Percentiles rank a stretch among this genome's conserved stretches.
Conservation (phyloP, 1,284 basidiomycete species). For the Mrakiaceae sp. region DNA sequence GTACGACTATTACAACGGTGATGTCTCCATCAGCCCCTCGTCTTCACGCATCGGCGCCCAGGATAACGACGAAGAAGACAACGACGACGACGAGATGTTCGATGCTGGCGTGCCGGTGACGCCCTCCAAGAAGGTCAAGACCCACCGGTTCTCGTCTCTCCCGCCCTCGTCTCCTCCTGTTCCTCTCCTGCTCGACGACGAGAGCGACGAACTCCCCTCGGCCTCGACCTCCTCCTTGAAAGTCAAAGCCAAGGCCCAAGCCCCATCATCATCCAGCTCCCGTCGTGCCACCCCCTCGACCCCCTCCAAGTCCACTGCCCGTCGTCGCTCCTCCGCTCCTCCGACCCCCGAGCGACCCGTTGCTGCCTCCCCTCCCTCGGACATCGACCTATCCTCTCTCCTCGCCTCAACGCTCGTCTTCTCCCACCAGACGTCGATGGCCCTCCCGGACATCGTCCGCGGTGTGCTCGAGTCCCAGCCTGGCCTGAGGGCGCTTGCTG, state of each 20-base stretch:
- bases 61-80: neutral
- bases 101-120: neutral
- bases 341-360: neutral
- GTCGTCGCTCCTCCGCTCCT: neutral
- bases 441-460: constrained; percentile 33
- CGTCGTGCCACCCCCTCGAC: neutral
- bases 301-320: neutral
- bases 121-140: neutral
- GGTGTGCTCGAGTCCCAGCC: constrained; percentile 35
- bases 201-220: constrained; percentile 4
- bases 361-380: constrained; percentile 21
- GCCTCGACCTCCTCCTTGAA: neutral
- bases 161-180: constrained; percentile 19
- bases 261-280: too few relatives aligned
- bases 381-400: constrained; percentile 31
- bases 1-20: neutral
- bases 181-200: constrained; percentile 8
- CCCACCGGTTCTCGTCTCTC: constrained; percentile 15
- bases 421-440: constrained; percentile 33
- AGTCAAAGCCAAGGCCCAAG: too few relatives aligned
- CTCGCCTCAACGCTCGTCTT: constrained; percentile 36
- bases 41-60: too few relatives aligned
- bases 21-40: too few relatives aligned
- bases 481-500: constrained; percentile 26
- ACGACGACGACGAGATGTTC: constrained; percentile 15